phyloP scores from a whole-genome alignment of 441 rosid genomes.

The Croton laevigatus region DNA sequence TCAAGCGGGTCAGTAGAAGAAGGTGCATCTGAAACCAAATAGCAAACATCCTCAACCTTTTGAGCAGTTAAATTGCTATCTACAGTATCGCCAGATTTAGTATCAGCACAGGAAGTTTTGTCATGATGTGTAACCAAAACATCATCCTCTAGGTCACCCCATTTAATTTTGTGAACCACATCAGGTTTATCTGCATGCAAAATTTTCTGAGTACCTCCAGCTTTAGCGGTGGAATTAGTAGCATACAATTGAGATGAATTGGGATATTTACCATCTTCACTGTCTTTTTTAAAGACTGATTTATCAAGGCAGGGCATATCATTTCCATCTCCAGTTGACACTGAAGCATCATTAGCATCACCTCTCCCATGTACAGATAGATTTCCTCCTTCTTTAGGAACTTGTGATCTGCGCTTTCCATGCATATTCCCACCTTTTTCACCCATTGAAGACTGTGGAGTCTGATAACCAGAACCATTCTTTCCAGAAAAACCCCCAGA shows the following conservation, averaged over 20 bases:
- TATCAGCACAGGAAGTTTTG: conserved; percentile 31
- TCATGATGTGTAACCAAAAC: conserved; percentile 32
- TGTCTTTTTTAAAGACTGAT: conserved; percentile 29
- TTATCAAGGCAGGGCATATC: conserved; percentile 21
- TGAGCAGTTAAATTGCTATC: conserved; percentile 26
- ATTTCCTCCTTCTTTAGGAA: conserved; percentile 27
- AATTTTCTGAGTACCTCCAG: conserved; percentile 22
- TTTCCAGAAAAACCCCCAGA: conserved; percentile 51
- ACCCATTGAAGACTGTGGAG: conserved; percentile 24
- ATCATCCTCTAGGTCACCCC: conserved; percentile 65
- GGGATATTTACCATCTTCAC: conserved; percentile 26
- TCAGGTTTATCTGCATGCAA: conserved; percentile 28
- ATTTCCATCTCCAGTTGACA: conserved; percentile 27
- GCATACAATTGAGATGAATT: conserved; percentile 17
- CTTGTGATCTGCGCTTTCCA: conserved; percentile 32
- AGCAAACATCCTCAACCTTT: conserved; percentile 28
- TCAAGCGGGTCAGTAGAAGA: conserved; percentile 29
- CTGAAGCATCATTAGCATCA: conserved; percentile 23
- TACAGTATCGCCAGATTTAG: conserved; percentile 35
- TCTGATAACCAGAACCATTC: conserved; percentile 32
- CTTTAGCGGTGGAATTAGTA: conserved; percentile 25
- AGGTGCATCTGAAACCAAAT: conserved; percentile 26
- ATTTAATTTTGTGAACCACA: conserved; percentile 47
- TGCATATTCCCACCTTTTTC: conserved; percentile 31
- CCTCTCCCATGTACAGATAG: conserved; percentile 15